A percentile compares a stretch with the other conserved stretches of the same genome.
These are phyloP conservation scores for Thielaviopsis ethacetica DNA, from an alignment of 2,329 filamentous ascomycete genomes.

Conservation along the genomic window DNA sequence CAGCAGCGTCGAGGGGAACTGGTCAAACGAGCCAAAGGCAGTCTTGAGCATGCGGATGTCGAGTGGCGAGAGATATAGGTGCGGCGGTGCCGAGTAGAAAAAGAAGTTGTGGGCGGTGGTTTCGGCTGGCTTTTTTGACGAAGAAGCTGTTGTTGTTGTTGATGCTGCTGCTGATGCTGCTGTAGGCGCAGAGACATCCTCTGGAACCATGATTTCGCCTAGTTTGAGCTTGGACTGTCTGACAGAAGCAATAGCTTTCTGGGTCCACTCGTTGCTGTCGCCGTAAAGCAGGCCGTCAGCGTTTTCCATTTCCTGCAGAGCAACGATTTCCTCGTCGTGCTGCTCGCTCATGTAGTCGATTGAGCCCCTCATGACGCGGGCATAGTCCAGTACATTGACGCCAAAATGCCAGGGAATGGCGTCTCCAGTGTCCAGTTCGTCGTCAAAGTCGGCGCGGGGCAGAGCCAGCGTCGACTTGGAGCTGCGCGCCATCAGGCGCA, in stretches of 20 bases:
- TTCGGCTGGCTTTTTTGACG: constrained; percentile 12
- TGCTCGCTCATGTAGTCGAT: constrained; percentile 73
- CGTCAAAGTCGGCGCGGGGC: constrained; percentile 61
- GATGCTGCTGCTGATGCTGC: too few relatives aligned
- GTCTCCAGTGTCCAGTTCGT: constrained; percentile 50
- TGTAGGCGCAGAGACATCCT: too few relatives aligned
- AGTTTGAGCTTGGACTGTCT: constrained; percentile 61
- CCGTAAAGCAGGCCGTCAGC: constrained; percentile 86
- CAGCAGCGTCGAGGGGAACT: constrained; percentile 71
- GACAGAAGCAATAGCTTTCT: constrained; percentile 63
- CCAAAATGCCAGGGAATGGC: constrained; percentile 92
- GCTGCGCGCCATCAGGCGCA: constrained; percentile 69
- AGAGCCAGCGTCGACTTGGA: constrained; percentile 73
- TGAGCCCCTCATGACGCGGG: constrained; percentile 86
- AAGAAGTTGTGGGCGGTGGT: constrained; percentile 23
- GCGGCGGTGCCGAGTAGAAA: constrained; percentile 76
- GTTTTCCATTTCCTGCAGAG: constrained; percentile 58
- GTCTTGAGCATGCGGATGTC: constrained; percentile 87
- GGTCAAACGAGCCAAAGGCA: constrained; percentile 67
- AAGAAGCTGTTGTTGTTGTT: constrained; percentile 17
- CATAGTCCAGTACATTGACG: constrained; percentile 86
- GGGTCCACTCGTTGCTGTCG: constrained; percentile 84
- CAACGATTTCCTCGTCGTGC: constrained; percentile 61
- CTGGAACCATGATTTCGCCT: too few relatives aligned
- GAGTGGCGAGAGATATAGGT: constrained; percentile 77